phyloP scores from a whole-genome alignment of 148 eudicot genomes.

The Fagopyrum esculentum region DNA sequence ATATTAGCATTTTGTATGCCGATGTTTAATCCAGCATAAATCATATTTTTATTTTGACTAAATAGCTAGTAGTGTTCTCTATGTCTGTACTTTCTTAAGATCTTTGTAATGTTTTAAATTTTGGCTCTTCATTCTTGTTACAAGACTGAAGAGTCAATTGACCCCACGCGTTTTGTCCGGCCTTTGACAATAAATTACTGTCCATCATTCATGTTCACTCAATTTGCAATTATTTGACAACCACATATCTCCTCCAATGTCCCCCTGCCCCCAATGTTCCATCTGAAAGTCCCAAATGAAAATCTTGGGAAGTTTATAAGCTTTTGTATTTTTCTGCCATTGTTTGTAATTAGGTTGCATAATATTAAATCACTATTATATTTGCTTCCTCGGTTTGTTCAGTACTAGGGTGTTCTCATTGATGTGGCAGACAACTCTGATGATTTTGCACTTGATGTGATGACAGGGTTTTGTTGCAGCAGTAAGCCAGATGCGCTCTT shows the following conservation, averaged over 20 bases:
- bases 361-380: constrained; percentile 1
- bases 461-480: constrained; percentile 88
- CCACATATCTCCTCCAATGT: neutral
- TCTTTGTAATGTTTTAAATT: neutral
- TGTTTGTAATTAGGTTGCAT: neutral
- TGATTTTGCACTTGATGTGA: constrained; percentile 1
- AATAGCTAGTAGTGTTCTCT: neutral
- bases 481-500: constrained; percentile 78
- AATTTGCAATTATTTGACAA: neutral
- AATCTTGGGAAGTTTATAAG: neutral
- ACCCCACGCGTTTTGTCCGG: neutral
- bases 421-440: neutral
- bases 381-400: neutral
- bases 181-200: neutral
- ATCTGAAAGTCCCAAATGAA: neutral
- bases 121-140: neutral
- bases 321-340: neutral
- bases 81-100: neutral
- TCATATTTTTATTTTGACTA: neutral
- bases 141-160: neutral
- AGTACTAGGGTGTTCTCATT: neutral
- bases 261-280: neutral
- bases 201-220: neutral
- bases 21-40: neutral
- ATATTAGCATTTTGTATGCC: neutral